phyloP scores from a whole-genome alignment of 352 stramenopile genomes.

The Elongisporangium prolatum region DNA sequence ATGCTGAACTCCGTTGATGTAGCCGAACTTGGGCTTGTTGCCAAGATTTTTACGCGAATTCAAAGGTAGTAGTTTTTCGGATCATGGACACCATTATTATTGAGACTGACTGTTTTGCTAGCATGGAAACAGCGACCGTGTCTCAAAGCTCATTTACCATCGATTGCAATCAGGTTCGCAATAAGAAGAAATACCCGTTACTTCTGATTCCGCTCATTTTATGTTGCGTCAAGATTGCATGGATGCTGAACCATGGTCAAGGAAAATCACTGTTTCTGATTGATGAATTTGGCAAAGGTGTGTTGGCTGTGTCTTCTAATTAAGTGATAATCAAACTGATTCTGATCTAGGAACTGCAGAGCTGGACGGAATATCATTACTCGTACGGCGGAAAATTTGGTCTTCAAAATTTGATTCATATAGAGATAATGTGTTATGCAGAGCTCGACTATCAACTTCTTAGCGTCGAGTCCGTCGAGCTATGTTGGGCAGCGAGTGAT shows the following conservation, averaged over 20 bases:
- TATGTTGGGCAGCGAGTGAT: constrained; percentile 46
- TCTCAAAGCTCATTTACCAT: constrained; percentile 87
- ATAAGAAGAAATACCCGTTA: too few species aligned
- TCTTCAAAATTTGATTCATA: too few species aligned
- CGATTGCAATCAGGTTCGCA: constrained; percentile 74
- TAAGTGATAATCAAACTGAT: neutral
- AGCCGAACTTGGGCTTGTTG: constrained; percentile 73
- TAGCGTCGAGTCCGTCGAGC: constrained; percentile 25
- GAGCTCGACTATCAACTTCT: constrained; percentile 46
- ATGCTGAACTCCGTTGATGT: neutral
- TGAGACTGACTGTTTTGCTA: constrained; percentile 14
- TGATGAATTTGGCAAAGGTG: constrained; percentile 87
- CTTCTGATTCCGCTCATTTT: neutral
- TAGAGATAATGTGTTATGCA: constrained; percentile 1
- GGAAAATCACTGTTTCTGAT: constrained; percentile 69
- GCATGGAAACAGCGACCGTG: constrained; percentile 69
- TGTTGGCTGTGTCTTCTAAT: neutral
- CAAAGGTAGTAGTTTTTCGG: constrained; percentile 40
- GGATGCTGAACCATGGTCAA: constrained; percentile 76
- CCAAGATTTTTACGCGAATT: constrained; percentile 78
- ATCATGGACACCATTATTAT: neutral
- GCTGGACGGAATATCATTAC: constrained; percentile 63
- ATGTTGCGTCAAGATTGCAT: constrained; percentile 45
- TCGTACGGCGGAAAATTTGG: too few species aligned
- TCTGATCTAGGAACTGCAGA: constrained; percentile 53